Percentiles rank a stretch among this genome's conserved stretches.
Conservation (phyloP, 805 yeast genomes). For the Starmera quercuum region DNA sequence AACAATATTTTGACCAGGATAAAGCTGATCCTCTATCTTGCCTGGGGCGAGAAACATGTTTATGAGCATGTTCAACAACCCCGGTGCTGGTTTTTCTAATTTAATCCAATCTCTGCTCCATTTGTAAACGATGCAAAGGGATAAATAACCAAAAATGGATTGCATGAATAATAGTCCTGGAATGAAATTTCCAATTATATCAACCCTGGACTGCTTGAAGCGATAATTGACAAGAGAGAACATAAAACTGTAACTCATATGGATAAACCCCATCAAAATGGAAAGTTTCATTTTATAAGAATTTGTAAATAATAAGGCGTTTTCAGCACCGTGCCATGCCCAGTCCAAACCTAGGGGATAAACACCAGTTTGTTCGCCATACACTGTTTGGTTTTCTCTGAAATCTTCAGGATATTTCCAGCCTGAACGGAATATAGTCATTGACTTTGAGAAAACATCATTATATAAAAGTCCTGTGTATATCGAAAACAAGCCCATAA, state of each 20-base stretch:
- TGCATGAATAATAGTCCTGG: slow-evolving; percentile 96
- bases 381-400: slow-evolving; percentile 58
- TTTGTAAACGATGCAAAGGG: slow-evolving; percentile 81
- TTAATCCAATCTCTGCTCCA: slow-evolving; percentile 92
- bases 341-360: slow-evolving; percentile 87
- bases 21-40: slow-evolving; percentile 69
- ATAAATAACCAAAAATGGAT: slow-evolving; percentile 88
- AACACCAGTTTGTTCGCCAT: slow-evolving; percentile 58
- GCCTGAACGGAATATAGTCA: slow-evolving; percentile 79
- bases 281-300: slow-evolving; percentile 97
- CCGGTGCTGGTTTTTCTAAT: slow-evolving; percentile 76
- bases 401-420: slow-evolving; percentile 83
- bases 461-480: slow-evolving; percentile 93
- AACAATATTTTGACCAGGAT: slow-evolving; percentile 67
- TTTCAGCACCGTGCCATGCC: slow-evolving; percentile 97
- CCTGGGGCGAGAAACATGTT: slow-evolving; percentile 96
- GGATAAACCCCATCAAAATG: slow-evolving; percentile 86
- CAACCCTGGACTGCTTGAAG: slow-evolving; percentile 63
- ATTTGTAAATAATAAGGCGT: slow-evolving; percentile 81
- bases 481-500: slow-evolving; percentile 94
- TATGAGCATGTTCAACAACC: slow-evolving; percentile 88
- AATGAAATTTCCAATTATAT: slow-evolving; percentile 84
- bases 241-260: slow-evolving; percentile 85
- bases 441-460: slow-evolving; percentile 86
- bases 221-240: slow-evolving; percentile 79